These are phyloP conservation scores for Euphorbia celastroides DNA, from an alignment of 441 rosid genomes.

Conservation along the genomic window DNA sequence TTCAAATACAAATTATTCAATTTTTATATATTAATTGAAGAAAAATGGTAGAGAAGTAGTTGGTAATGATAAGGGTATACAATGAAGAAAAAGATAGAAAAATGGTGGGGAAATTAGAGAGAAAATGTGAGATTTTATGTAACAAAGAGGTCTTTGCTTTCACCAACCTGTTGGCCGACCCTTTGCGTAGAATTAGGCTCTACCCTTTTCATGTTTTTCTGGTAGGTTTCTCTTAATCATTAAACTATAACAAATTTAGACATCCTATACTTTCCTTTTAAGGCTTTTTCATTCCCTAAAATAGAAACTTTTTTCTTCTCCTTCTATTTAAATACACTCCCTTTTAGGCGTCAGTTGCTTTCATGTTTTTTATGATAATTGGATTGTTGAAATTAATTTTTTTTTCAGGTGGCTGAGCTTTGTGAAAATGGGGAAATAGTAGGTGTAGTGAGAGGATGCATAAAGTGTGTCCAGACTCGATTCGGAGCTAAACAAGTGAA, in stretches of 20 bases:
- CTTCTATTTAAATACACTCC: neutral
- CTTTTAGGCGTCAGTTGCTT: neutral
- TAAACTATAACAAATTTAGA: neutral
- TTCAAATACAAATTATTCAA: no score
- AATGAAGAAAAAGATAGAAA: conserved; percentile 37
- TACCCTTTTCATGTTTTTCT: conserved; percentile 47
- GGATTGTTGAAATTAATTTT: no score
- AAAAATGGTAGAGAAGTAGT: conserved; percentile 27
- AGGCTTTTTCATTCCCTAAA: neutral
- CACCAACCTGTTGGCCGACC: conserved; percentile 45
- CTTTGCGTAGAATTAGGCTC: conserved; percentile 47
- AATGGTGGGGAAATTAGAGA: conserved; percentile 58
- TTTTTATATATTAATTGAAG: no score
- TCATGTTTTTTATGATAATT: neutral
- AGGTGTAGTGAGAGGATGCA: conserved; percentile 59
- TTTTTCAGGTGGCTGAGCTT: conserved; percentile 66
- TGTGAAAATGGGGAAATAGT: conserved; percentile 47
- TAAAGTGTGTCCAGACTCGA: conserved; percentile 45
- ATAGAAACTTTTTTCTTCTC: neutral
- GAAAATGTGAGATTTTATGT: conserved; percentile 36
- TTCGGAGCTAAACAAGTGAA: conserved; percentile 29
- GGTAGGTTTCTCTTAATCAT: conserved; percentile 29
- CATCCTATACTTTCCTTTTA: neutral
- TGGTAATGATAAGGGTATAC: conserved; percentile 44
- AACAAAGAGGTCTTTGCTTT: conserved; percentile 41